phyloP scores from a whole-genome alignment of 768 basidiomycete species.

The Wakefieldia striispora region DNA sequence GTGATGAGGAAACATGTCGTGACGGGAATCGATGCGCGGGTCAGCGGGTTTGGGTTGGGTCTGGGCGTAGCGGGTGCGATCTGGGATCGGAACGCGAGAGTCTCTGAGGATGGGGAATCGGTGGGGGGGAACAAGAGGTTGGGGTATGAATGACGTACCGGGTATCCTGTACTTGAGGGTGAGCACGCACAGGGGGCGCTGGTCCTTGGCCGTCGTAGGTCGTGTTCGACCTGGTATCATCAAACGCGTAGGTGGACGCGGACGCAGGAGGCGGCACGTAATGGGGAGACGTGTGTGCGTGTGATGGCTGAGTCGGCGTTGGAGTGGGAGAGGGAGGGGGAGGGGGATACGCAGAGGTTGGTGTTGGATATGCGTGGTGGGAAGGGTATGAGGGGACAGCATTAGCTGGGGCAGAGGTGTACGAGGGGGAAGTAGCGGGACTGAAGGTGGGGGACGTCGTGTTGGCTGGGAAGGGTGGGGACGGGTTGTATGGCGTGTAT shows the following conservation, averaged over 20 bases:
- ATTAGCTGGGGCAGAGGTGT: slow-evolving; percentile 12
- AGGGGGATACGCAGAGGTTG: slow-evolving; percentile 28
- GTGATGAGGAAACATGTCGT: slow-evolving; percentile 23
- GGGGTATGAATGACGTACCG: slow-evolving; percentile 16
- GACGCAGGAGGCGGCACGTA: slow-evolving; percentile 23
- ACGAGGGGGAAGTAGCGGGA: slow-evolving; percentile 21
- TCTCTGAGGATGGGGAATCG: slow-evolving; percentile 21
- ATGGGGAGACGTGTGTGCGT: slow-evolving; percentile 20
- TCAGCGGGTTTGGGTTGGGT: slow-evolving; percentile 19
- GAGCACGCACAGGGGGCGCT: slow-evolving; percentile 16
- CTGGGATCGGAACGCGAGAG: slow-evolving; percentile 20
- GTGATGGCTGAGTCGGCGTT: slow-evolving; percentile 27
- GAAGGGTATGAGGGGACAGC: slow-evolving; percentile 13
- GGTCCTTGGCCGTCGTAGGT: slow-evolving; percentile 18
- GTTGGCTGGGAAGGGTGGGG: slow-evolving; percentile 16
- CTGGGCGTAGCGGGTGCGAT: slow-evolving; percentile 22
- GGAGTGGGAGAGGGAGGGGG: slow-evolving; percentile 31
- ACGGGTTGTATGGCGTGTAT: slow-evolving; percentile 21
- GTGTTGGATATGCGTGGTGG: slow-evolving; percentile 21
- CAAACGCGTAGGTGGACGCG: slow-evolving; percentile 20
- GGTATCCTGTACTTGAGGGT: slow-evolving; percentile 19
- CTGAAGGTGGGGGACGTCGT: slow-evolving; percentile 25
- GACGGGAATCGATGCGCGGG: slow-evolving; percentile 25
- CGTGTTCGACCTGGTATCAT: slow-evolving; percentile 15
- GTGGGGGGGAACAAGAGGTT: not conserved